phyloP scores from a whole-genome alignment of 2,329 filamentous ascomycete species.

The Fusarium buharicum region DNA sequence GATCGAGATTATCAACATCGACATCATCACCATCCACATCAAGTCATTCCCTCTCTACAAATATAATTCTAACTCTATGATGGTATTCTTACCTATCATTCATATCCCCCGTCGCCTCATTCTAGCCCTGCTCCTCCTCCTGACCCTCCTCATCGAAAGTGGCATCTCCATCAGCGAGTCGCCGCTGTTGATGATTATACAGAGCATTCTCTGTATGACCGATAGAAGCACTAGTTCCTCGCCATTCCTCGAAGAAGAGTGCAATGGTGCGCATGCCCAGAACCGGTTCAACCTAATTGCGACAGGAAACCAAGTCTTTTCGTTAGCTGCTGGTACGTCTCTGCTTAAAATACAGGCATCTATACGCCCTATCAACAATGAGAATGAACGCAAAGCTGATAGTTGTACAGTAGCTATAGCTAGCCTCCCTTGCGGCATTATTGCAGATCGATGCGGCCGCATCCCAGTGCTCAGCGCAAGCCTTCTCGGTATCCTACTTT shows the following conservation, averaged over 20 bases:
- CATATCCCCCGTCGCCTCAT: too few species aligned
- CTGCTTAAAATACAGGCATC: neutral
- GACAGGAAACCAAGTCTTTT: constrained; percentile 37
- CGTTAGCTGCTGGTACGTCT: constrained; percentile 31
- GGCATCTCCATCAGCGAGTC: constrained; percentile 41
- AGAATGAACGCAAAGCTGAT: neutral
- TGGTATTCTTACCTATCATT: too few species aligned
- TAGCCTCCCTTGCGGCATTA: constrained; percentile 36
- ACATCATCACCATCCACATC: too few species aligned
- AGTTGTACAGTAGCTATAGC: constrained; percentile 34
- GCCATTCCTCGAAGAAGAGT: constrained; percentile 33
- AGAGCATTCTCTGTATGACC: constrained; percentile 35
- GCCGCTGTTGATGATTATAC: constrained; percentile 38
- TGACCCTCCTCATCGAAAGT: constrained; percentile 43
- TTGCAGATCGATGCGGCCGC: constrained; percentile 41
- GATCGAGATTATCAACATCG: too few species aligned
- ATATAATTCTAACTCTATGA: too few species aligned
- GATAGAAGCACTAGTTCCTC: neutral
- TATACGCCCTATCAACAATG: neutral
- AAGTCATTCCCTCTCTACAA: too few species aligned
- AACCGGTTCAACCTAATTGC: constrained; percentile 36
- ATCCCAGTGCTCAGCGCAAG: constrained; percentile 42
- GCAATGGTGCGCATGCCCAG: constrained; percentile 37
- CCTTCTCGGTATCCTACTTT: constrained; percentile 40
- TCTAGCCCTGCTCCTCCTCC: constrained; percentile 41